Conservation (phyloP, 495 filamentous ascomycete genomes). For the Neurospora africana region DNA sequence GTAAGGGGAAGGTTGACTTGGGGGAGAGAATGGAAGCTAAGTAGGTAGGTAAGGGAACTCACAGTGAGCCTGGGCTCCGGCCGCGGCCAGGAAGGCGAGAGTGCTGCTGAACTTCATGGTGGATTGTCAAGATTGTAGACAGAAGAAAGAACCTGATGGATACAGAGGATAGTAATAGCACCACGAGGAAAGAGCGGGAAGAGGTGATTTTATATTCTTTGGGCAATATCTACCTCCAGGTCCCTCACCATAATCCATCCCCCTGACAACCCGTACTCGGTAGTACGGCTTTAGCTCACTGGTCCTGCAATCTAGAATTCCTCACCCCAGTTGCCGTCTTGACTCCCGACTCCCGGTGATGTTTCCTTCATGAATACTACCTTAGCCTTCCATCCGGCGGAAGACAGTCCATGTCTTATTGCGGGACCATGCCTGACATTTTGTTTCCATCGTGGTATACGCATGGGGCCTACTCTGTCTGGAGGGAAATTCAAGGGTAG, state of each 20-base stretch:
- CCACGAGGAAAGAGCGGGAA: not conserved
- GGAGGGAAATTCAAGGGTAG: not conserved
- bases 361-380: not conserved
- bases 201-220: not conserved
- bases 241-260: not conserved
- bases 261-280: not conserved
- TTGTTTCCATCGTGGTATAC: not conserved
- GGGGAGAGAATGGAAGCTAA: too few relatives aligned
- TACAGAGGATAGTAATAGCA: not conserved
- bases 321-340: not conserved
- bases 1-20: not conserved
- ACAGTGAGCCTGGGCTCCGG: conserved; percentile 31
- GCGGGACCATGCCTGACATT: not conserved
- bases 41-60: conserved; percentile 3
- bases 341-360: not conserved
- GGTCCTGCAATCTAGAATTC: not conserved
- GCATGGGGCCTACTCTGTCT: not conserved
- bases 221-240: not conserved
- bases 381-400: not conserved
- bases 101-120: conserved; percentile 25
- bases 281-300: not conserved
- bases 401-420: not conserved
- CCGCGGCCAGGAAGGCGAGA: conserved; percentile 22
- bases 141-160: not conserved
- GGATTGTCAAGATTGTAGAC: not conserved